Evolutionary conservation across 805 yeast species (phyloP).

Genomic region (Wickerhamiella bombiphila): DNA sequence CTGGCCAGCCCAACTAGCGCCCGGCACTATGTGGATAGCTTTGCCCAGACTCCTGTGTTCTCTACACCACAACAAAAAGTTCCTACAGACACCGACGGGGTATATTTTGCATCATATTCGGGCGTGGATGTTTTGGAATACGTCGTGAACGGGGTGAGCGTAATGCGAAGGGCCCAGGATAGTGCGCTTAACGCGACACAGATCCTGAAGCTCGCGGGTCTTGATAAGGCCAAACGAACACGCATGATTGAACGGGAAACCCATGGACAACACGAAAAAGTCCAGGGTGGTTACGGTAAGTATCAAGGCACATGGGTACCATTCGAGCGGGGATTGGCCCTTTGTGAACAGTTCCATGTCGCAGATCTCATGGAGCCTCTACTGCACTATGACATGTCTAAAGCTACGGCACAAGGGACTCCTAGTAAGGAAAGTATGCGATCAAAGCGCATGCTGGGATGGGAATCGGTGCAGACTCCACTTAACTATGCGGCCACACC

Average conservation of each 20-base stretch:
- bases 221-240: conserved; percentile 50
- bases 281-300: conserved; percentile 62
- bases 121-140: conserved; percentile 47
- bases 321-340: conserved; percentile 39
- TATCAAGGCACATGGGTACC: conserved; percentile 63
- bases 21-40: not conserved
- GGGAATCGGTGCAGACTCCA: not conserved
- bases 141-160: conserved; percentile 44
- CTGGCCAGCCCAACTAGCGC: no score
- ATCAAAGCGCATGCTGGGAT: not conserved
- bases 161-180: conserved; percentile 51
- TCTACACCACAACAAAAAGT: no score
- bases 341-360: conserved; percentile 48
- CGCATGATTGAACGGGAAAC: conserved; percentile 49
- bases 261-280: conserved; percentile 47
- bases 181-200: conserved; percentile 62
- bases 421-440: not conserved
- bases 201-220: conserved; percentile 50
- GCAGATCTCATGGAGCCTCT: conserved; percentile 38
- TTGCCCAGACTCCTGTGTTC: not conserved
- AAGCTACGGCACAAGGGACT: conserved; percentile 1
- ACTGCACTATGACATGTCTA: conserved; percentile 30
- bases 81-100: conserved; percentile 8
- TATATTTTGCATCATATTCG: conserved; percentile 50
- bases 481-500: not conserved